Percentiles rank a stretch among this genome's conserved stretches.
These are phyloP conservation scores for Przewalskia tangutica DNA, from an alignment of 257 asterid species.

Conservation along the genomic window DNA sequence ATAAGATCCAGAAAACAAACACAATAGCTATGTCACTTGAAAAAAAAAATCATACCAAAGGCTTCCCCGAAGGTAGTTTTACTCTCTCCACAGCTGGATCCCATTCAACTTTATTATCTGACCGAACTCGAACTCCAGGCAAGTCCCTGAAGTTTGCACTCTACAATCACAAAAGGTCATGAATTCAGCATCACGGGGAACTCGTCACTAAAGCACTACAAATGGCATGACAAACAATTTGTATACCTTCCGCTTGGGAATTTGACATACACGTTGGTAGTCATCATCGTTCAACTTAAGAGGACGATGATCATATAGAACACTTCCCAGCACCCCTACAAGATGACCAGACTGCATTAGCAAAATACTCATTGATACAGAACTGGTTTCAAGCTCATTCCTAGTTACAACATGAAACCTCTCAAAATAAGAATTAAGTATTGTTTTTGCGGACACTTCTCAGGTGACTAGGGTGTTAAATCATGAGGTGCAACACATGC, in stretches of 20 bases:
- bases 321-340: neutral
- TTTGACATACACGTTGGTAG: constrained; percentile 22
- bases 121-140: constrained; percentile 23
- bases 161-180: constrained; percentile 1
- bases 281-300: constrained; percentile 21
- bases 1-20: neutral
- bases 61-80: constrained; percentile 18
- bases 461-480: neutral
- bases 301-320: constrained; percentile 28
- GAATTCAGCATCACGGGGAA: neutral
- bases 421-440: neutral
- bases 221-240: neutral
- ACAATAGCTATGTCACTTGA: neutral
- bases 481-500: neutral
- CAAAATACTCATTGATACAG: neutral
- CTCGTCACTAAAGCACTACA: neutral
- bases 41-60: constrained; percentile 17
- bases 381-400: neutral
- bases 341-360: neutral
- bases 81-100: constrained; percentile 18
- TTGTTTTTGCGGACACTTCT: neutral
- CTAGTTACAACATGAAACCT: neutral
- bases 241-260: constrained; percentile 29
- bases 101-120: constrained; percentile 8
- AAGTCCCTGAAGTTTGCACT: constrained; percentile 35